Evolutionary conservation across 352 stramenopile genomes (phyloP).

Genomic region (Globisporangium canariense): DNA sequence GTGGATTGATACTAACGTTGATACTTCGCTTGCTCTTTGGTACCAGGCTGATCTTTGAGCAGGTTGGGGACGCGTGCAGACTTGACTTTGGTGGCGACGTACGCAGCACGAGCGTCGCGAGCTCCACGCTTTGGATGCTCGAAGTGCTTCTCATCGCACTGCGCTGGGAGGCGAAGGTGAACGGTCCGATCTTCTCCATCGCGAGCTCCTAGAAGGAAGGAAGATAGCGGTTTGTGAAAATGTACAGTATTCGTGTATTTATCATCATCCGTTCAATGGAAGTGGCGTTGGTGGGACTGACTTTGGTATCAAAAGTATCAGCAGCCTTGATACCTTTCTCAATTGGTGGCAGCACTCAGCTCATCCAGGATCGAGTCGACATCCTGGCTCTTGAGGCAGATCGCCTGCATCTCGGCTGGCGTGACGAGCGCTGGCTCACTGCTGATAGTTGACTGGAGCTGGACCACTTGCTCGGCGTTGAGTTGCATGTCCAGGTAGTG

Average conservation of each 20-base stretch:
- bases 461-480: conserved; percentile 33
- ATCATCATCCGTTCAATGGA: not conserved
- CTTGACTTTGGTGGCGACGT: conserved; percentile 56
- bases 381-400: conserved; percentile 41
- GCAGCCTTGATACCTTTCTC: not conserved
- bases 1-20: not conserved
- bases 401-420: conserved; percentile 37
- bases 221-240: not conserved
- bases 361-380: conserved; percentile 34
- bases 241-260: not conserved
- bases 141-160: conserved; percentile 60
- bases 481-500: conserved; percentile 57
- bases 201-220: not conserved
- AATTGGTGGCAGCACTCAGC: not conserved
- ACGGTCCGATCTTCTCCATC: conserved; percentile 37
- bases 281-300: not conserved
- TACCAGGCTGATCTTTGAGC: conserved; percentile 45
- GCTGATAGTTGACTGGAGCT: conserved; percentile 12
- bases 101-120: conserved; percentile 32
- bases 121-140: conserved; percentile 58
- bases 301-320: not conserved
- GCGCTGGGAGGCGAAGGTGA: conserved; percentile 50
- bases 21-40: not conserved
- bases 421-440: conserved; percentile 17
- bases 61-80: conserved; percentile 24